Conservation (phyloP, 2,329 filamentous ascomycete species). For the Fusarium decemcellulare region DNA sequence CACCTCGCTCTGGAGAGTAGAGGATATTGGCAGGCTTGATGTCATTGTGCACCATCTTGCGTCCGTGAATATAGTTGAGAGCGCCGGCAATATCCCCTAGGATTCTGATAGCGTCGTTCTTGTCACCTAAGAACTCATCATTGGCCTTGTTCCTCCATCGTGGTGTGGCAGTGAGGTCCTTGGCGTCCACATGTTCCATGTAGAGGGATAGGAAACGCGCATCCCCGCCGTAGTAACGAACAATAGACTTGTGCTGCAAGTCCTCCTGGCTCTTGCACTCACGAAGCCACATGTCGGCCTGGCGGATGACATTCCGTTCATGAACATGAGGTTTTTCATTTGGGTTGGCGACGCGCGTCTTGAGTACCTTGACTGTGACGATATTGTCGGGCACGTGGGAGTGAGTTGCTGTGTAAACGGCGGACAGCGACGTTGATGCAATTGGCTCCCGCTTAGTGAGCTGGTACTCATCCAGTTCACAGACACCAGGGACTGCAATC, state of each 20-base stretch:
- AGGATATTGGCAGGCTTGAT: slow-evolving; percentile 75
- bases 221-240: slow-evolving; percentile 71
- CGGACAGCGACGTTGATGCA: slow-evolving; percentile 67
- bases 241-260: slow-evolving; percentile 70
- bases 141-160: slow-evolving; percentile 64
- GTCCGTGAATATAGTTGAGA: slow-evolving; percentile 69
- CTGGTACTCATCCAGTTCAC: slow-evolving; percentile 67
- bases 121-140: slow-evolving; percentile 65
- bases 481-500: slow-evolving; percentile 63
- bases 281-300: slow-evolving; percentile 72
- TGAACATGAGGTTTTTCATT: slow-evolving; percentile 63
- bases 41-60: slow-evolving; percentile 71
- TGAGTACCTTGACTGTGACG: slow-evolving; percentile 73
- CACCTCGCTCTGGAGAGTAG: slow-evolving; percentile 70
- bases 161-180: slow-evolving; percentile 64
- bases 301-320: slow-evolving; percentile 69
- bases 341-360: slow-evolving; percentile 61
- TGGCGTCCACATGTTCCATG: slow-evolving; percentile 73
- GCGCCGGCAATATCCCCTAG: slow-evolving; percentile 68
- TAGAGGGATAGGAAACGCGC: slow-evolving; percentile 72
- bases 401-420: slow-evolving; percentile 69
- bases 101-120: slow-evolving; percentile 66
- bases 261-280: slow-evolving; percentile 70
- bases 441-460: slow-evolving; percentile 71
- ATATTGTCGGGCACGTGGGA: slow-evolving; percentile 67